Evolutionary conservation across 129 eudicot genomes (phyloP).

Genomic region (Artemisia argyi): DNA sequence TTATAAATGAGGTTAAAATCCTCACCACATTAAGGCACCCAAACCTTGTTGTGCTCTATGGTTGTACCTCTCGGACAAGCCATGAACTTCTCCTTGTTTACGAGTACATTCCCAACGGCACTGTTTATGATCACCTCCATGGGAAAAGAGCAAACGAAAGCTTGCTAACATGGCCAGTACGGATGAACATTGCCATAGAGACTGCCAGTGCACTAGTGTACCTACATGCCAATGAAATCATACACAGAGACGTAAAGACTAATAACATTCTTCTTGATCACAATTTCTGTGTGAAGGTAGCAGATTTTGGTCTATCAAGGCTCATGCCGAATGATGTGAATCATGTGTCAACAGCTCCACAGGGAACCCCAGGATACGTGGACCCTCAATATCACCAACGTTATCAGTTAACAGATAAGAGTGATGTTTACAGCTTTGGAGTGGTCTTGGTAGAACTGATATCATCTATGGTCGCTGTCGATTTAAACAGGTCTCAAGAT

Average conservation of each 20-base stretch:
- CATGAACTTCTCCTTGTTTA: conserved; percentile 61
- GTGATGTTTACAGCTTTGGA: conserved; percentile 93
- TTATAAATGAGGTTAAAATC: conserved; percentile 64
- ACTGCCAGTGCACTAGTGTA: conserved; percentile 74
- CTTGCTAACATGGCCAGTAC: conserved; percentile 55
- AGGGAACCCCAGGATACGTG: conserved; percentile 86
- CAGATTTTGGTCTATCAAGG: conserved; percentile 58
- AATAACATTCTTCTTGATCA: conserved; percentile 53
- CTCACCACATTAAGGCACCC: conserved; percentile 55
- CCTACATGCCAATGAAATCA: conserved; percentile 68
- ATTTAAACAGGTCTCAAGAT: conserved; percentile 55
- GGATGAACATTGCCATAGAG: conserved; percentile 77
- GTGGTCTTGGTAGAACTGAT: conserved; percentile 80
- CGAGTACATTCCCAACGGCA: conserved; percentile 56
- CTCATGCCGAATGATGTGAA: conserved; percentile 58
- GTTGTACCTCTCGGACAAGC: conserved; percentile 62
- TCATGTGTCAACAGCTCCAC: conserved; percentile 89
- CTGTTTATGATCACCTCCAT: conserved; percentile 69
- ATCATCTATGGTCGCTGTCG: conserved; percentile 82
- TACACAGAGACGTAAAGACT: conserved; percentile 53
- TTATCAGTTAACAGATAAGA: conserved; percentile 71
- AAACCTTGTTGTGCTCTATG: conserved; percentile 62
- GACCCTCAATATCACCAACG: conserved; percentile 78
- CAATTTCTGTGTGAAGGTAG: conserved; percentile 45
- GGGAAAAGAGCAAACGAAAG: conserved; percentile 44